Evolutionary conservation across 2,329 filamentous ascomycete species (phyloP).

Genomic region (Zelopaecilomyces penicillatus): DNA sequence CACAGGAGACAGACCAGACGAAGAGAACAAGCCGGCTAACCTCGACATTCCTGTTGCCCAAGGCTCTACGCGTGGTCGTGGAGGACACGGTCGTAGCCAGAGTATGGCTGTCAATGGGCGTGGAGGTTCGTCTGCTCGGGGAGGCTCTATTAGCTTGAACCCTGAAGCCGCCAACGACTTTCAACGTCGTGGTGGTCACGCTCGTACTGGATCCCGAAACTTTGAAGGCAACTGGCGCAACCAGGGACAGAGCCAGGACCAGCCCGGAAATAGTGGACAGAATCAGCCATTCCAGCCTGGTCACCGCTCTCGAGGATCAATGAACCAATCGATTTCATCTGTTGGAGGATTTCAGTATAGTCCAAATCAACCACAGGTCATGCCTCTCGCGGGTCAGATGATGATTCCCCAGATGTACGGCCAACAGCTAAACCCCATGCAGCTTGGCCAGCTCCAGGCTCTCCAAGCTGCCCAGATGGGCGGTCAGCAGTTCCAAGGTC

Average conservation of each 20-base stretch:
- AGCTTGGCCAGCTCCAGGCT: constrained; percentile 83
- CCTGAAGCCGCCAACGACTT: constrained; percentile 45
- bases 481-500: constrained; percentile 62
- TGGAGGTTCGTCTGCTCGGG: constrained; percentile 60
- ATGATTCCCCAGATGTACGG: constrained; percentile 79
- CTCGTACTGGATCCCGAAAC: constrained; percentile 77
- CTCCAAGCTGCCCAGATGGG: constrained; percentile 82
- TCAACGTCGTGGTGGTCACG: constrained; percentile 71
- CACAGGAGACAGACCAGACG: constrained; percentile 51
- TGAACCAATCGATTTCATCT: constrained; percentile 76
- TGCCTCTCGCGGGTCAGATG: constrained; percentile 81
- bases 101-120: constrained; percentile 76
- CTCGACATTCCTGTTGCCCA: constrained; percentile 29
- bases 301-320: constrained; percentile 75
- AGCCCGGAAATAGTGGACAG: constrained; percentile 39
- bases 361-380: constrained; percentile 72
- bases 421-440: constrained; percentile 82
- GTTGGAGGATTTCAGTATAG: constrained; percentile 82
- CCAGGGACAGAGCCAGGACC: constrained; percentile 58
- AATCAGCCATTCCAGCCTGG: constrained; percentile 79
- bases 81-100: constrained; percentile 70
- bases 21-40: constrained; percentile 32
- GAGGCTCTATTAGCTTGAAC: constrained; percentile 47
- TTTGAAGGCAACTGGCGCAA: constrained; percentile 98
- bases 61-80: constrained; percentile 42